Conservation (phyloP, 2,329 filamentous ascomycete genomes). For the Fusarium pininemorale region DNA sequence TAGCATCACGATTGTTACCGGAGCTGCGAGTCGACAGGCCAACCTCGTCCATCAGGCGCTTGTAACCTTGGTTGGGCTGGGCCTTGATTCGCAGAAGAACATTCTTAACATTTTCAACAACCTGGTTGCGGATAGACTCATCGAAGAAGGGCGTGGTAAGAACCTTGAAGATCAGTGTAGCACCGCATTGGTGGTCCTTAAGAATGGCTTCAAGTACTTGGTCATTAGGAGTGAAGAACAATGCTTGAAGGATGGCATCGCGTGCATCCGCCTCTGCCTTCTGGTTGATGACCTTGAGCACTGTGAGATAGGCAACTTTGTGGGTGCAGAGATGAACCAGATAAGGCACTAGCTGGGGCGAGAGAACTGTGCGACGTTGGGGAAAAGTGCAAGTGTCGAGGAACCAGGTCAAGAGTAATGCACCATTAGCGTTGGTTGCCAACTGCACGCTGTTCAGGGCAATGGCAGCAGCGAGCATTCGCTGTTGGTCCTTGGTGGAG, state of each 20-base stretch:
- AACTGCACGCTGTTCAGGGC: conserved; percentile 97
- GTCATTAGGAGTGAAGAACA: conserved; percentile 92
- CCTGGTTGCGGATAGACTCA: conserved; percentile 85
- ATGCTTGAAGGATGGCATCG: conserved; percentile 85
- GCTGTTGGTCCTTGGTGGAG: conserved; percentile 92
- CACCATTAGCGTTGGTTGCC: conserved; percentile 95
- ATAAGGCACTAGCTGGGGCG: conserved; percentile 90
- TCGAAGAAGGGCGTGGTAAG: conserved; percentile 98
- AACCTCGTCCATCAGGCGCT: conserved; percentile 98
- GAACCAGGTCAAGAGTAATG: conserved; percentile 95
- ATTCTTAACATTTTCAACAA: conserved; percentile 90
- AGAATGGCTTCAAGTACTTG: conserved; percentile 89
- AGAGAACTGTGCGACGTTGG: conserved; percentile 86
- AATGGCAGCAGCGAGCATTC: conserved; percentile 92
- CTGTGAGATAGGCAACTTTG: conserved; percentile 97
- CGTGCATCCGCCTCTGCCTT: conserved; percentile 92
- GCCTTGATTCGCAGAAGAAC: conserved; percentile 91
- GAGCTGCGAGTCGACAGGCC: conserved; percentile 77
- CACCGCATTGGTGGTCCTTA: conserved; percentile 88
- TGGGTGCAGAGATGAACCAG: conserved; percentile 96
- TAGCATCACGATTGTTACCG: conserved; percentile 55
- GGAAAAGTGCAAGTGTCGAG: conserved; percentile 98
- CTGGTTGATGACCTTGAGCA: conserved; percentile 98
- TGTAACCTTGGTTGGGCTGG: conserved; percentile 94
- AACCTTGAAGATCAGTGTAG: conserved; percentile 98